Conservation (phyloP, 768 basidiomycete genomes). For the Neoboletus magnificus region DNA sequence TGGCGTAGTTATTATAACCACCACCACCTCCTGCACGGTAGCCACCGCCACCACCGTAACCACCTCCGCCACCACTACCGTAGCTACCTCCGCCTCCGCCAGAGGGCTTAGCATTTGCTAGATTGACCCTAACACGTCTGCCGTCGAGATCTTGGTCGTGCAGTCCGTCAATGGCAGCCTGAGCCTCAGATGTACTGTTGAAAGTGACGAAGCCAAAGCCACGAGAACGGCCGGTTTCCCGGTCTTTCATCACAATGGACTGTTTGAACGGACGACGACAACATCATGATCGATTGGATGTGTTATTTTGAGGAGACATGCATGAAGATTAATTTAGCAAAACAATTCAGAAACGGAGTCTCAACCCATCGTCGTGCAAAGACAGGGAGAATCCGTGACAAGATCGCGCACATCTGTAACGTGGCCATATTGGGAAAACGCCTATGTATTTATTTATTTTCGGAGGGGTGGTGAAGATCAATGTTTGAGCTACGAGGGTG, state of each 20-base stretch:
- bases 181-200: constrained; percentile 32
- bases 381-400: constrained; percentile 29
- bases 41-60: constrained; percentile 12
- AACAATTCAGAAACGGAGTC: constrained; percentile 20
- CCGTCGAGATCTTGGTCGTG: constrained; percentile 56
- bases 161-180: constrained; percentile 42
- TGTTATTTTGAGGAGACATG: constrained; percentile 20
- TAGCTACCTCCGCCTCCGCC: constrained; percentile 28
- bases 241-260: constrained; percentile 43
- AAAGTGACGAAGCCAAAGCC: constrained; percentile 57
- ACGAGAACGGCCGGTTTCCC: constrained; percentile 55
- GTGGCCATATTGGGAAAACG: constrained; percentile 42
- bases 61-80: constrained; percentile 12
- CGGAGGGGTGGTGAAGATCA: background rate
- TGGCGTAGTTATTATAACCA: constrained; percentile 10
- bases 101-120: constrained; percentile 29
- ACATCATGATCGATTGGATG: constrained; percentile 4
- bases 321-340: constrained; percentile 26
- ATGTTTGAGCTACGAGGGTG: constrained; percentile 3
- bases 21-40: background rate
- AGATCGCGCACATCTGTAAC: constrained; percentile 49
- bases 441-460: constrained; percentile 25
- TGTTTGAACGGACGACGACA: constrained; percentile 11
- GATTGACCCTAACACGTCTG: constrained; percentile 52
- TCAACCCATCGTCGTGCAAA: constrained; percentile 31